Evolutionary conservation across 148 eudicot species (phyloP), one percentile per base, ranked within the genome.

Genomic region (Camellia japonica): DNA sequence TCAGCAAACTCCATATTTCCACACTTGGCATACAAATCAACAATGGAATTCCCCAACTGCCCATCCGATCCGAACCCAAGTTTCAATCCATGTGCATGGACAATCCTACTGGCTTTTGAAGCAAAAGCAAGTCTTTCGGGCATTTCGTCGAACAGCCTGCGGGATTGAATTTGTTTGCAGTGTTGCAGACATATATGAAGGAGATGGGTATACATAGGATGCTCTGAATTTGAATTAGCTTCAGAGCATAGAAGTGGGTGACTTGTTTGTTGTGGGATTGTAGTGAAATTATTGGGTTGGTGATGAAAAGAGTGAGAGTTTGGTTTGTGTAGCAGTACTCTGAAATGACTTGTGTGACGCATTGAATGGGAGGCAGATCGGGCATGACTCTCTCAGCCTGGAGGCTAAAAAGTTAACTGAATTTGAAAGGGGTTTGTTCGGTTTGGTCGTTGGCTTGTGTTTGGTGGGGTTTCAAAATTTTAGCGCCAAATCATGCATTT

Each of bases 11-110:
- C 86, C 80, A 74, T 6, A 85, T 85, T 77, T 13, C 94, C 94
- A 84, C 96, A 95, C 75, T 95, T 95, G n/a, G 91, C 91, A 73
- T 95, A 93, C 80, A 91, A 93, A 88, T 93, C 97, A 14, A 95
- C 75, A 78, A 95, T 80, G 58, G 90, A 88, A 87, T 84, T 90
- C 19, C 90, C 97, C 78, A 95, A 71, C 65, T 82, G 71, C 65
- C 91, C 93, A 68, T 82, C 62, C n/a, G 84, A 85, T 13, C 83
- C 82, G 77, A 87, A 73, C 73, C 94, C 93, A 66, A 81, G 76
- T 58, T 81, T 90, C 68, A 95, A 75, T 77, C 90, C 90, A 10
- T 80, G 86, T 16, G 88, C 84, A 79, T 95, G 97, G 63, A 93
- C 78, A 7, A 79, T 14, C 78, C 73, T 86, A 79, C 86, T 73